phyloP scores from a whole-genome alignment of 768 basidiomycete genomes.

The Amanita jacksonii region DNA sequence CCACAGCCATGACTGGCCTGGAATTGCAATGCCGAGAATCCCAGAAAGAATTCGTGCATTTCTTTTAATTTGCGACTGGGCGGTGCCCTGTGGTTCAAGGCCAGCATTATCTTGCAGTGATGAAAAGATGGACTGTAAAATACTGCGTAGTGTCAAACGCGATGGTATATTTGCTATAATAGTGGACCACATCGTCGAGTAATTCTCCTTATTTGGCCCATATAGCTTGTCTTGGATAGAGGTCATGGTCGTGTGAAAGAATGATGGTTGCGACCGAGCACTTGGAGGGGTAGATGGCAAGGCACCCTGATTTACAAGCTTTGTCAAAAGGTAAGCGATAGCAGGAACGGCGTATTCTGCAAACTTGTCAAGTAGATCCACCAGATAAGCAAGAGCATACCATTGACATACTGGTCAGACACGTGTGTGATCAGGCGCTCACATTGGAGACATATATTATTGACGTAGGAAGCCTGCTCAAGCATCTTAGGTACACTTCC shows the following conservation, averaged over 20 bases:
- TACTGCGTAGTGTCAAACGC: constrained; percentile 39
- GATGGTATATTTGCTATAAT: constrained; percentile 41
- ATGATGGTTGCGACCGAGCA: constrained; percentile 58
- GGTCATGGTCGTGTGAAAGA: constrained; percentile 47
- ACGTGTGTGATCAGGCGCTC: constrained; percentile 43
- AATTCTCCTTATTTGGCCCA: constrained; percentile 20
- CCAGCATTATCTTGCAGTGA: constrained; percentile 29
- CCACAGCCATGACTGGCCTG: constrained; percentile 42
- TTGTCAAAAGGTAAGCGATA: constrained; percentile 47
- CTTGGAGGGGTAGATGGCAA: constrained; percentile 45
- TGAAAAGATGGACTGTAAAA: constrained; percentile 51
- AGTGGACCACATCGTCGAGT: constrained; percentile 41
- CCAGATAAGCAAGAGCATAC: constrained; percentile 18
- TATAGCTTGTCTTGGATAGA: constrained; percentile 34
- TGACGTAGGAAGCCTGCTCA: constrained; percentile 48
- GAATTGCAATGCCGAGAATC: constrained; percentile 42
- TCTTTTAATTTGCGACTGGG: constrained; percentile 37
- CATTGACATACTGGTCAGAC: constrained; percentile 26
- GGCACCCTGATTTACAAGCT: constrained; percentile 58
- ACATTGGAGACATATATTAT: constrained; percentile 38
- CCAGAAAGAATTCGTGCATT: constrained; percentile 43
- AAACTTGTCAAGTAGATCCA: no score
- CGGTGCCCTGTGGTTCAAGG: constrained; percentile 18
- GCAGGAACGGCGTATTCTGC: constrained; percentile 30
- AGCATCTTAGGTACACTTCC: constrained; percentile 35